These are phyloP conservation scores for Ceratocystis smalleyi DNA, from an alignment of 2,329 filamentous ascomycete species.

Conservation along the genomic window DNA sequence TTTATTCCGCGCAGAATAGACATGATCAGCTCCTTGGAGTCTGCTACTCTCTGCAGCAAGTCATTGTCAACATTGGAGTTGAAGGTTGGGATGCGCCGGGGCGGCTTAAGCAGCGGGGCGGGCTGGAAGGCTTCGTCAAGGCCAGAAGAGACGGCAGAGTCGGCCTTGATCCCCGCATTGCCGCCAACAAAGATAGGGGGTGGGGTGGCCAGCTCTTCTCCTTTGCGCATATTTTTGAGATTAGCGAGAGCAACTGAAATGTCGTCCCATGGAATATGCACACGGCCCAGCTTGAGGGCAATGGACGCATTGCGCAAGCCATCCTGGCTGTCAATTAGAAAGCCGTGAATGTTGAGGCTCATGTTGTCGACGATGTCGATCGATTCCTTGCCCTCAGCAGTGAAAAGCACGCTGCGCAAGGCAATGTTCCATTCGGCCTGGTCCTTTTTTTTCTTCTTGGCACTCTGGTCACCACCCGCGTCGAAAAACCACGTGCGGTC, in stretches of 20 bases:
- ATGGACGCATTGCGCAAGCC: slow-evolving; percentile 82
- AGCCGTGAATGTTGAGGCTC: slow-evolving; percentile 78
- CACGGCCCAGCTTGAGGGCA: slow-evolving; percentile 73
- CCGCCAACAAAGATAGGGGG: neutral
- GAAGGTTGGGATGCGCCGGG: slow-evolving; percentile 10
- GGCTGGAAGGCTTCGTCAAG: slow-evolving; percentile 26
- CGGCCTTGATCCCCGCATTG: neutral
- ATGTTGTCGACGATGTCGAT: slow-evolving; percentile 79
- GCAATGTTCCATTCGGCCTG: slow-evolving; percentile 93
- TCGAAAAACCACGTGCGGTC: slow-evolving; percentile 77
- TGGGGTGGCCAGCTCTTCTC: neutral
- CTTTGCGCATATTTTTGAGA: slow-evolving; percentile 41
- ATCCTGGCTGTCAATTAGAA: slow-evolving; percentile 70
- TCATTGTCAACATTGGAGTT: slow-evolving; percentile 23
- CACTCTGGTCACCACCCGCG: slow-evolving; percentile 37
- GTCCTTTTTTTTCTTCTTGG: slow-evolving; percentile 31
- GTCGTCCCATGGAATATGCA: slow-evolving; percentile 86
- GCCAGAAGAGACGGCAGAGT: neutral
- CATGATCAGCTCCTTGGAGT: slow-evolving; percentile 81
- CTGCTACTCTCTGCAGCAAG: slow-evolving; percentile 69
- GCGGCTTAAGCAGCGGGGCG: slow-evolving; percentile 12
- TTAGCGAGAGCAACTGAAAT: slow-evolving; percentile 57
- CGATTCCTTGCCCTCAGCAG: slow-evolving; percentile 66
- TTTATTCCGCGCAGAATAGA: slow-evolving; percentile 86
- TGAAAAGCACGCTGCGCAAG: slow-evolving; percentile 74